These are phyloP conservation scores for Mimosa bimucronata DNA, from an alignment of 306 rosid genomes.

Conservation along the genomic window DNA sequence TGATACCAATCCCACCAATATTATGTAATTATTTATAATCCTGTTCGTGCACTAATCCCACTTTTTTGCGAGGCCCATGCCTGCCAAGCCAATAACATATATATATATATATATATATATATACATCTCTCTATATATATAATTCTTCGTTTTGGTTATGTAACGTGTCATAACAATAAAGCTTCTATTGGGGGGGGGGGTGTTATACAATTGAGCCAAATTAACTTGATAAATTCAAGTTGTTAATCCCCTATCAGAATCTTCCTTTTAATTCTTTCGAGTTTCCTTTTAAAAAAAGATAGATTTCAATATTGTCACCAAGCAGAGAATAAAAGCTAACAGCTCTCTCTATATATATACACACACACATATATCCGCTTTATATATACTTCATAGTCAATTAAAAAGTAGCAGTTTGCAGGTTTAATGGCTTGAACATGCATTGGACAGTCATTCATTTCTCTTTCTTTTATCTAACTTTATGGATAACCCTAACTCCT, in stretches of 20 bases:
- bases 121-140: no score
- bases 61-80: conserved; percentile 19
- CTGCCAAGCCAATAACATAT: neutral
- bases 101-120: no score
- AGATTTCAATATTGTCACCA: conserved; percentile 32
- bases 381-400: neutral
- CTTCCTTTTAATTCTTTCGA: conserved; percentile 32
- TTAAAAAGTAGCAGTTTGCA: conserved; percentile 12
- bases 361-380: no score
- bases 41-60: conserved; percentile 43
- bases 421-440: conserved; percentile 39
- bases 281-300: conserved; percentile 18
- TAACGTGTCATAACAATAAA: neutral
- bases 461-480: neutral
- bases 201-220: neutral
- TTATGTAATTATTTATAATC: conserved; percentile 37
- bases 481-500: neutral
- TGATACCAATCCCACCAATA: conserved; percentile 47
- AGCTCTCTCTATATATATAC: conserved; percentile 11
- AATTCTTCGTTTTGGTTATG: neutral
- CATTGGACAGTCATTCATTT: conserved; percentile 5
- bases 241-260: conserved; percentile 30
- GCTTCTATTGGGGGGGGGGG: neutral
- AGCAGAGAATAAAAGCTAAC: conserved; percentile 20
- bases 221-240: conserved; percentile 13